Conservation (phyloP, 169 alveolate species). For the Cryptosporidium viatorum region DNA sequence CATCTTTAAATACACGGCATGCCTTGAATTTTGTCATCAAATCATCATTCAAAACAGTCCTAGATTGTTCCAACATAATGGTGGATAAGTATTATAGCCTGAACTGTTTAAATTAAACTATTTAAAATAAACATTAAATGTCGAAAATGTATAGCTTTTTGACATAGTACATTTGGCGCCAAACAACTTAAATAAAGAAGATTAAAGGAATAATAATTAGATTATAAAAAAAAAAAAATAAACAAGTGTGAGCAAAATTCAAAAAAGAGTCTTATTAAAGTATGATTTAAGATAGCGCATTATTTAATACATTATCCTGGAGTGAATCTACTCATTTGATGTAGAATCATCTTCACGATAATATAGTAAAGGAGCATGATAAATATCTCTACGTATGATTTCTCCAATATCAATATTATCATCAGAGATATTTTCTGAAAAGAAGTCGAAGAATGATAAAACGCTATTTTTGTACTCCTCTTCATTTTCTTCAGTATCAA, state of each 20-base stretch:
- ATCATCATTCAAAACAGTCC: conserved; percentile 35
- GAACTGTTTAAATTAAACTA: background rate
- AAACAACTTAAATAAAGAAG: background rate
- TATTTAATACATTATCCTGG: background rate
- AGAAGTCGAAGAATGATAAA: conserved; percentile 83
- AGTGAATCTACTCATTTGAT: conserved; percentile 9
- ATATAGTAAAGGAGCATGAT: conserved; percentile 91
- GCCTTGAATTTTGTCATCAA: conserved; percentile 35
- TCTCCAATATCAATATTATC: conserved; percentile 86
- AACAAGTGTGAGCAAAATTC: background rate
- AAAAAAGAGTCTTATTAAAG: background rate
- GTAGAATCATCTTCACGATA: conserved; percentile 74
- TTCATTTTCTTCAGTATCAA: conserved; percentile 71
- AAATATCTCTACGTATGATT: conserved; percentile 89
- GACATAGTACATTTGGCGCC: conserved; percentile 4
- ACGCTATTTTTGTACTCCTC: conserved; percentile 74
- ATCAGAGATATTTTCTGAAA: conserved; percentile 79
- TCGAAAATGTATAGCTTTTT: background rate
- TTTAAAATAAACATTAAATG: background rate
- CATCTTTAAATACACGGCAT: conserved; percentile 72
- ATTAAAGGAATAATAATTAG: background rate
- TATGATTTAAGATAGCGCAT: background rate
- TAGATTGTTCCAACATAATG: conserved; percentile 4
- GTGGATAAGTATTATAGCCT: background rate
- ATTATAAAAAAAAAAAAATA: background rate